These are phyloP conservation scores for Acephala macrosclerotiorum DNA, from an alignment of 2,329 filamentous ascomycete species.

Conservation along the genomic window DNA sequence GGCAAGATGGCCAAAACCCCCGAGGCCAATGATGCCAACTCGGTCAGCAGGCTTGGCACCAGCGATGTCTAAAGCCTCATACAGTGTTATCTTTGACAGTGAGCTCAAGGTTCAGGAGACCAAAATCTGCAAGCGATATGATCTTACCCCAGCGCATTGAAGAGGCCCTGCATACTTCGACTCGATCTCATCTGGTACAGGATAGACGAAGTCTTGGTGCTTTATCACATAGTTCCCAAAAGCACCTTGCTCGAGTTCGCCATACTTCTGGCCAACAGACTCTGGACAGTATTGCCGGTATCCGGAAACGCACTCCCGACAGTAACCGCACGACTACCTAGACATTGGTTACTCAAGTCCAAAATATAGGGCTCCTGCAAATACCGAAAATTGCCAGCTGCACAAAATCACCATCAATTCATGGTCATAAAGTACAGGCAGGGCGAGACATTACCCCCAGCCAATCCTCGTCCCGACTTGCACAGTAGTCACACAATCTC, in stretches of 20 bases:
- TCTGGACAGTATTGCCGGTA: slow-evolving; percentile 41
- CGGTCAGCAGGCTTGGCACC: slow-evolving; percentile 41
- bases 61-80: slow-evolving; percentile 38
- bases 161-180: slow-evolving; percentile 49
- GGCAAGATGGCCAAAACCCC: slow-evolving; percentile 67
- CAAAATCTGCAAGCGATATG: not conserved
- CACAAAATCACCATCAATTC: too few relatives aligned
- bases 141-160: slow-evolving; percentile 50
- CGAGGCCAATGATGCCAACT: slow-evolving; percentile 59
- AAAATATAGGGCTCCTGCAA: not conserved
- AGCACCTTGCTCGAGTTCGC: slow-evolving; percentile 54
- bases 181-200: slow-evolving; percentile 47
- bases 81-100: slow-evolving; percentile 41
- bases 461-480: slow-evolving; percentile 59
- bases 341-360: not conserved
- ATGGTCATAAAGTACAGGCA: too few relatives aligned
- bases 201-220: slow-evolving; percentile 48
- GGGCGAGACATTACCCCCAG: slow-evolving; percentile 48
- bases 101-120: not conserved
- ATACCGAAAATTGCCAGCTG: slow-evolving; percentile 27
- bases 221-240: slow-evolving; percentile 49
- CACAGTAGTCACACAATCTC: slow-evolving; percentile 62
- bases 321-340: slow-evolving; percentile 48
- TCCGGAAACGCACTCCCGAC: slow-evolving; percentile 52
- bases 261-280: slow-evolving; percentile 29